These are phyloP conservation scores for Colletotrichum lindemuthianum DNA, from an alignment of 2,329 filamentous ascomycete species.

Conservation along the genomic window DNA sequence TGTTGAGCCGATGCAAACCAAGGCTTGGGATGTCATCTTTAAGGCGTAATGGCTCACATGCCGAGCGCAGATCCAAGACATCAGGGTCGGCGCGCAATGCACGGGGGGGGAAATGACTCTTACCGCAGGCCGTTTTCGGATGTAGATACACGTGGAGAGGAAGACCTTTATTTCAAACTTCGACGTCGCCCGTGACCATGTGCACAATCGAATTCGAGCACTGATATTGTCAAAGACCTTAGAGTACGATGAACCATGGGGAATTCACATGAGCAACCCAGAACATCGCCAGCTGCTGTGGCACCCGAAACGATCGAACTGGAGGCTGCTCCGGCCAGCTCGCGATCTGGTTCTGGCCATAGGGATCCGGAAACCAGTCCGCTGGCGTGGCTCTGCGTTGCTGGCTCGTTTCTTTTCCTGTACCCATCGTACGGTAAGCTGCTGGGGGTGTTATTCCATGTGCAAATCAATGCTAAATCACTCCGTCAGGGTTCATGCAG, in stretches of 20 bases:
- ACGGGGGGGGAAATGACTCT: too few relatives aligned
- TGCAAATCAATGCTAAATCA: background rate
- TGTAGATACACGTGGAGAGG: too few relatives aligned
- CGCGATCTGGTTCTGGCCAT: background rate
- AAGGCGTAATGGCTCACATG: too few relatives aligned
- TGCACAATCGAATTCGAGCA: background rate
- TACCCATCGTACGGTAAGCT: conserved; percentile 31
- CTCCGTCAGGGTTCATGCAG: conserved; percentile 54
- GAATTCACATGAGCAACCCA: conserved; percentile 2
- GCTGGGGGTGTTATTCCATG: background rate
- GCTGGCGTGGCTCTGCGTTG: conserved; percentile 32
- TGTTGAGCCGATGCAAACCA: background rate
- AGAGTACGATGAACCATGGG: background rate
- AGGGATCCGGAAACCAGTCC: conserved; percentile 29
- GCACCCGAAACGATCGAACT: background rate
- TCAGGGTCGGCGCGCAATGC: too few relatives aligned
- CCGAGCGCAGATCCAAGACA: too few relatives aligned
- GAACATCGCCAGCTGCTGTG: background rate
- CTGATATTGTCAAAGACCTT: too few relatives aligned
- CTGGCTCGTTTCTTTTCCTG: conserved; percentile 31
- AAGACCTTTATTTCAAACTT: too few relatives aligned
- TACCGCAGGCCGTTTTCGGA: too few relatives aligned
- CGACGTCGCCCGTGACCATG: too few relatives aligned
- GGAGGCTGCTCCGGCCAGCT: background rate
- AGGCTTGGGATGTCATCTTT: background rate